A percentile compares a stretch with the other conserved stretches of the same genome.
phyloP scores from a whole-genome alignment of 306 rosid species.

The Lathyrus tuberosus region DNA sequence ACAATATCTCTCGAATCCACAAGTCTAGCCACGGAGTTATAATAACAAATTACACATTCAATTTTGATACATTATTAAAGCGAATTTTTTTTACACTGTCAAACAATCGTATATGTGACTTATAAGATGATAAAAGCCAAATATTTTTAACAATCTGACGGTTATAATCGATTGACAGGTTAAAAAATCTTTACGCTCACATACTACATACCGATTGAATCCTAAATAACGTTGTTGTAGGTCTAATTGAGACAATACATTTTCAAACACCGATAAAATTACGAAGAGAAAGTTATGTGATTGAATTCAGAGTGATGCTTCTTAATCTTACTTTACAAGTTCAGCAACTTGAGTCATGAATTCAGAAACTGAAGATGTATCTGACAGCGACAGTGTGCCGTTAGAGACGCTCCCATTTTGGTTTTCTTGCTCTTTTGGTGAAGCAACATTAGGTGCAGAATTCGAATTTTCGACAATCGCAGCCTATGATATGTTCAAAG shows the following conservation, averaged over 20 bases:
- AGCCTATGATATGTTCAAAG: conserved; percentile 51
- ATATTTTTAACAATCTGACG: not conserved
- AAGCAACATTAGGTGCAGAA: conserved; percentile 56
- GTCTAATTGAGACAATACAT: not conserved
- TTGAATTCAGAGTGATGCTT: conserved; percentile 7
- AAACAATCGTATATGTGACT: not conserved
- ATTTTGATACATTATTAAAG: not conserved
- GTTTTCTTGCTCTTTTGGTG: conserved; percentile 48
- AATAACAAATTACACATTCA: not conserved
- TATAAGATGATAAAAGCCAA: not conserved
- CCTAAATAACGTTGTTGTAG: not conserved
- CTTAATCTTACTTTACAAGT: conserved; percentile 76
- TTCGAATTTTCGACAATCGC: conserved; percentile 54
- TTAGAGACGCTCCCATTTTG: conserved; percentile 36
- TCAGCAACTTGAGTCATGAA: conserved; percentile 87
- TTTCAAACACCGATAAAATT: conserved; percentile 12
- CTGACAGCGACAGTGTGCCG: conserved; percentile 36
- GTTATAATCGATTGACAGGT: not conserved
- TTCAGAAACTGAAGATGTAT: conserved; percentile 54
- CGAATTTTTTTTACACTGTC: not conserved
- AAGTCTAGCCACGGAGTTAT: conserved; percentile 59
- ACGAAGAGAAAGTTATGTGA: not conserved
- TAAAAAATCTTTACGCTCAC: not conserved
- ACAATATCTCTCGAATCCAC: conserved; percentile 96
- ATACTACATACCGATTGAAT: not conserved